Evolutionary conservation across 2,329 filamentous ascomycete species (phyloP).

Genomic region (Ophiocordyceps camponoti-floridani): DNA sequence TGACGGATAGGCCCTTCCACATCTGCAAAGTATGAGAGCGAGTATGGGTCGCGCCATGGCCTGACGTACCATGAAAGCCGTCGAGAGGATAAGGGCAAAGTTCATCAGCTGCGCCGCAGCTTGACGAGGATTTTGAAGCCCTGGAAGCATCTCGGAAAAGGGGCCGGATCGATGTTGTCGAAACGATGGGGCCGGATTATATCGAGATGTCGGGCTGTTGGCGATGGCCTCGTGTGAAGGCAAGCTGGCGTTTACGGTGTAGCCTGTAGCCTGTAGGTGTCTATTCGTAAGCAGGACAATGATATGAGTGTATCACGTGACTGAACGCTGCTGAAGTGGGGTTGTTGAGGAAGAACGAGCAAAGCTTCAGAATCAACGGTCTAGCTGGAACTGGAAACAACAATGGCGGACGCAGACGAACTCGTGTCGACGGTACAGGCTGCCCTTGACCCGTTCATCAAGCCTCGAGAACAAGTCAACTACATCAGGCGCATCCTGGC

Average conservation of each 20-base stretch:
- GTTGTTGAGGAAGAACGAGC: no score
- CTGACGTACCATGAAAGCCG: conserved; percentile 62
- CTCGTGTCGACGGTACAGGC: conserved; percentile 18
- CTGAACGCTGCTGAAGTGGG: no score
- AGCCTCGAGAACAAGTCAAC: conserved; percentile 36
- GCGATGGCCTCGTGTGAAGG: neutral
- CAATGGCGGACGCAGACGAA: conserved; percentile 16
- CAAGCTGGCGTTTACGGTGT: neutral
- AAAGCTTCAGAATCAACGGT: no score
- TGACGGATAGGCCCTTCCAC: conserved; percentile 75
- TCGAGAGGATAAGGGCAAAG: conserved; percentile 78
- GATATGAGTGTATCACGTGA: no score
- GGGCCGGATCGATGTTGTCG: no score
- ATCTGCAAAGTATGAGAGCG: conserved; percentile 25
- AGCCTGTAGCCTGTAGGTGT: no score
- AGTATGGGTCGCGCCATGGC: neutral
- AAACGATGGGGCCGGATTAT: neutral
- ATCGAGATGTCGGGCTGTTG: neutral
- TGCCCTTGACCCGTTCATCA: conserved; percentile 32
- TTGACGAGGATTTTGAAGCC: conserved; percentile 61
- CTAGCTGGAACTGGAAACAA: neutral
- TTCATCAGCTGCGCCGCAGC: conserved; percentile 69
- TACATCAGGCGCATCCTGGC: conserved; percentile 37
- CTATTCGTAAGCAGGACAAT: no score
- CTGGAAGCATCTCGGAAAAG: conserved; percentile 63